A percentile compares a stretch with the other conserved stretches of the same genome.
These are phyloP conservation scores for Penicillium hesseltinei DNA, from an alignment of 2,329 filamentous ascomycete genomes.

Conservation along the genomic window DNA sequence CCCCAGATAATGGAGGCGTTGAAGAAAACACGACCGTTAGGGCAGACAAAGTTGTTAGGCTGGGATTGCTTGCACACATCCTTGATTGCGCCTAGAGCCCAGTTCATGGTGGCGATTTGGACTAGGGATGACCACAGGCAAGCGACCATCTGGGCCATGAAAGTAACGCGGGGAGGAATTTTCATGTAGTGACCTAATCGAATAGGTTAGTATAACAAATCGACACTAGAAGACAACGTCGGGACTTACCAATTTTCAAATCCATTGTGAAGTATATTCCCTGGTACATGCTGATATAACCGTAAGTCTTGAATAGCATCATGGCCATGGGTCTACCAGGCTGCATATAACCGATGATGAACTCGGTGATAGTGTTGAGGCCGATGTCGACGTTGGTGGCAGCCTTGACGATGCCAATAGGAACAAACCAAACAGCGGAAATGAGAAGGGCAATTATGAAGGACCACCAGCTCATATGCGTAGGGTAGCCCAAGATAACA, in stretches of 20 bases:
- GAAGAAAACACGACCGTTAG: conserved; percentile 61
- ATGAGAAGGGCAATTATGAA: conserved; percentile 66
- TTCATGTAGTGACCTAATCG: conserved; percentile 61
- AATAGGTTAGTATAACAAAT: not conserved
- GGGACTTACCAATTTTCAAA: conserved; percentile 55
- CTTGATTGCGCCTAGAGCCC: conserved; percentile 56
- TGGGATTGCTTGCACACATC: conserved; percentile 62
- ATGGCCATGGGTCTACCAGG: conserved; percentile 68
- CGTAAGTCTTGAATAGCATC: conserved; percentile 77
- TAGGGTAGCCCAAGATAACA: conserved; percentile 56
- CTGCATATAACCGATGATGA: conserved; percentile 70
- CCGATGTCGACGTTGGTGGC: conserved; percentile 66
- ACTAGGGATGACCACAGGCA: conserved; percentile 52
- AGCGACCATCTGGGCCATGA: conserved; percentile 52
- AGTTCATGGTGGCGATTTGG: conserved; percentile 48
- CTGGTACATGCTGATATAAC: conserved; percentile 66
- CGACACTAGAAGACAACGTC: not conserved
- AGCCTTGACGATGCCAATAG: conserved; percentile 63
- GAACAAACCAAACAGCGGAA: conserved; percentile 62
- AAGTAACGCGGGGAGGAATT: conserved; percentile 51
- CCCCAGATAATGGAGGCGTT: conserved; percentile 72
- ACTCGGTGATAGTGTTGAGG: conserved; percentile 71
- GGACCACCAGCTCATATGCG: conserved; percentile 70
- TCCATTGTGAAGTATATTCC: conserved; percentile 65
- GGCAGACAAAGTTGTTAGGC: conserved; percentile 59